Evolutionary conservation across 1,284 basidiomycete species (phyloP).

Genomic region (Tilletia caries): DNA sequence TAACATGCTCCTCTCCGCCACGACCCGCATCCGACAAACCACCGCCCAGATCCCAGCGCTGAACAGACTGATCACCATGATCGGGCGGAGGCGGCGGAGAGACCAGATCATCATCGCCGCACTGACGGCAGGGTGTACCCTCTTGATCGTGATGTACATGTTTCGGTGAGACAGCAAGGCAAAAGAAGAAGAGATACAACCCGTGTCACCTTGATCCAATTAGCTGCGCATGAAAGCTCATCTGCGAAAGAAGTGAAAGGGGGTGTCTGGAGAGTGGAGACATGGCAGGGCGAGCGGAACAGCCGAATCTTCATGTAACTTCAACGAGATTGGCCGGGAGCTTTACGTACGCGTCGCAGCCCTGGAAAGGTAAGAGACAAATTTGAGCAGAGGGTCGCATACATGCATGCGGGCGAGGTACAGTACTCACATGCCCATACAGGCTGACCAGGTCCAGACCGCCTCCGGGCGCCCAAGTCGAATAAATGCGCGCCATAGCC

Average conservation of each 20-base stretch:
- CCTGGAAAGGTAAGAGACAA: slow-evolving; percentile 15
- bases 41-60: slow-evolving; percentile 85
- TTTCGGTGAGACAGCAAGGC: background rate
- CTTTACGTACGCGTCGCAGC: slow-evolving; percentile 45
- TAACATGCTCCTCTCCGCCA: slow-evolving; percentile 69
- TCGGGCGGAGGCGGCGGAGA: slow-evolving; percentile 79
- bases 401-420: slow-evolving; percentile 23
- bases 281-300: too few relatives aligned
- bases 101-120: slow-evolving; percentile 83
- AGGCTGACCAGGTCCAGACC: slow-evolving; percentile 27
- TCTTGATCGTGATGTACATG: slow-evolving; percentile 76
- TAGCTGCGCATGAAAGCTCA: too few relatives aligned
- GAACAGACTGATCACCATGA: slow-evolving; percentile 85
- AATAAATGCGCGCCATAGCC: slow-evolving; percentile 78
- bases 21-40: slow-evolving; percentile 68
- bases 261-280: too few relatives aligned
- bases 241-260: too few relatives aligned
- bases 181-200: too few relatives aligned
- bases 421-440: slow-evolving; percentile 25
- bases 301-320: background rate
- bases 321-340: slow-evolving; percentile 2
- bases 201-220: too few relatives aligned
- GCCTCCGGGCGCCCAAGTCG: slow-evolving; percentile 54
- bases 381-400: slow-evolving; percentile 20
- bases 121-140: slow-evolving; percentile 74